Evolutionary conservation across 2,329 filamentous ascomycete species (phyloP).

Genomic region (Diaporthe citriasiana): DNA sequence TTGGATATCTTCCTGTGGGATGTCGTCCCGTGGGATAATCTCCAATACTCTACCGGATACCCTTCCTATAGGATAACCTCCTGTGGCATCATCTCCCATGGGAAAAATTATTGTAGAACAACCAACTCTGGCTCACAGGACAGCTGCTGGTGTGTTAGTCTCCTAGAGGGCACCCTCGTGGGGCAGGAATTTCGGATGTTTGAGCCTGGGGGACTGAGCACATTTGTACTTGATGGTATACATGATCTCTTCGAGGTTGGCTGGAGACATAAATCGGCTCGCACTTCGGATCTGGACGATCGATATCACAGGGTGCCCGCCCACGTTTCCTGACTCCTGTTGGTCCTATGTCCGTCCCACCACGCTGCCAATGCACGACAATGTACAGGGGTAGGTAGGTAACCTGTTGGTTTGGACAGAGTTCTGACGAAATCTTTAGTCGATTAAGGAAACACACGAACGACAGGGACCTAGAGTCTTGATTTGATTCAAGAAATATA

Average conservation of each 20-base stretch:
- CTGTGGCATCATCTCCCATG: no score
- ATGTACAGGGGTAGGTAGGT: neutral
- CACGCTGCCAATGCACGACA: neutral
- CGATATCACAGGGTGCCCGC: neutral
- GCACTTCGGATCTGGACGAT: neutral
- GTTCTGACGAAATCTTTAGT: constrained; percentile 7
- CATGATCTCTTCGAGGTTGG: neutral
- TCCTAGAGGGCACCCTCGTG: no score
- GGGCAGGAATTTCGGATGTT: no score
- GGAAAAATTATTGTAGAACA: no score
- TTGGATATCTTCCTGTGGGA: no score
- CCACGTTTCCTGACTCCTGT: neutral
- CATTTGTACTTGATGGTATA: neutral
- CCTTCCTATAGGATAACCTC: no score
- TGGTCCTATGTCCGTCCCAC: neutral
- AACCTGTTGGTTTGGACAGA: neutral
- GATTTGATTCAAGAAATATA: neutral
- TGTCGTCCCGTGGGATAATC: no score
- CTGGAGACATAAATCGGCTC: neutral
- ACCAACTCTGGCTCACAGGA: no score
- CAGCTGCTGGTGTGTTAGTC: no score
- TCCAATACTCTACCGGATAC: no score
- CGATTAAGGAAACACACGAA: neutral
- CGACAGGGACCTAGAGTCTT: neutral
- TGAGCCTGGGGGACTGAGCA: neutral